Base-by-base conservation (phyloP, 768 basidiomycete genomes). In the Udeniomyces megalosporus region DNA sequence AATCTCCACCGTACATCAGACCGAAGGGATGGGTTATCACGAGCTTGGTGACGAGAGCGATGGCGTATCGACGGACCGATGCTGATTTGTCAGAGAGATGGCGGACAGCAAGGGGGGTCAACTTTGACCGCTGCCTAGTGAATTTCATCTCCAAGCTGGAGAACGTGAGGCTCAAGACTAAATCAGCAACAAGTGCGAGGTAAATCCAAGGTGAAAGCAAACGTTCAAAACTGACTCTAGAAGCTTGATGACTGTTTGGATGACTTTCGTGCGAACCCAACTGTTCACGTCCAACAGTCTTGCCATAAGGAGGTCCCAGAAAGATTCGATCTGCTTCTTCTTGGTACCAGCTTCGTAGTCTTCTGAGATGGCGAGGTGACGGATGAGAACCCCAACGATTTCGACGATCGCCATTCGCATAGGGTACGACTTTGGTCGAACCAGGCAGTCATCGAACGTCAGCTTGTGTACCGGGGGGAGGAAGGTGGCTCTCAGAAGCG, bases 401-500 rank as follows among this genome's bases (percentile, higher is more conserved):
- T 97, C 93, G 55, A 99, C 81, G 60, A 99, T 78, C 1, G 90
- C 88, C 77, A 90, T 85, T 46, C 95, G 88, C 83, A 99, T 91
- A 0, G 91, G 88, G 70, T 97, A 95, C 0, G 91, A 84, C 90
- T 95, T n/a, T n/a, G n/a, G n/a, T n/a, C n/a, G n/a, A 44, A 56
- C 8, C 2, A 44, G 29, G 10, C 12, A 12, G 17, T 42, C 35
- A 26, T 24, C 24, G n/a, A n/a, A n/a, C 38, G 5, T 12, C 22
- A 17, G 11, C 3, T 4, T 3, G 47, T 24, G 20, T 3, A 2
- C 12, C 11, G 7, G 11, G 26, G 34, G n/a, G 0, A 2, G n/a
- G 51, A 57, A 44, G 12, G 38, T 58, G 31, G 47, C 1, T n/a
- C n/a, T 35, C 22, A 32, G 29, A 24, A 22, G 32, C 17, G n/a